Conservation (phyloP, 768 basidiomycete genomes). For the Psilocybe cyanescens region DNA sequence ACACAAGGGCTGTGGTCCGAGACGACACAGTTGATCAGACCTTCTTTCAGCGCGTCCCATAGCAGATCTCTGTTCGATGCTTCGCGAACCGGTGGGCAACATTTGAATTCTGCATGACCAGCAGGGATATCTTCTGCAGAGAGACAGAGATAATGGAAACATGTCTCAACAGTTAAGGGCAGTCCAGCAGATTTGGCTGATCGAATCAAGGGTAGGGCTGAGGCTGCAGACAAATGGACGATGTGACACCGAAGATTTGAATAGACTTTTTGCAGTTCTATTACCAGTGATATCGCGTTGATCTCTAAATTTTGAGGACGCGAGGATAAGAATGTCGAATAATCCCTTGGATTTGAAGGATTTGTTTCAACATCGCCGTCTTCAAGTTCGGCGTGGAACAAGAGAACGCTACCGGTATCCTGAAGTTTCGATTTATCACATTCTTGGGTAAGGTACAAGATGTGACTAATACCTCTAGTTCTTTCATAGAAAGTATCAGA, state of each 20-base stretch:
- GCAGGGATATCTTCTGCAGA: slow-evolving; percentile 72
- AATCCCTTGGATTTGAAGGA: slow-evolving; percentile 50
- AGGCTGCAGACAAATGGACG: slow-evolving; percentile 90
- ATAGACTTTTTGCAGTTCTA: slow-evolving; percentile 59
- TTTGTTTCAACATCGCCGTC: slow-evolving; percentile 11
- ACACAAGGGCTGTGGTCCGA: slow-evolving; percentile 97
- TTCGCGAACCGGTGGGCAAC: slow-evolving; percentile 91
- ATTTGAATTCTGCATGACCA: slow-evolving; percentile 89
- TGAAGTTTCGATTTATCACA: slow-evolving; percentile 31
- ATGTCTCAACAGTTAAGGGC: slow-evolving; percentile 92
- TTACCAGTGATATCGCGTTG: slow-evolving; percentile 81
- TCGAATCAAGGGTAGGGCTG: slow-evolving; percentile 77
- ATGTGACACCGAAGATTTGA: slow-evolving; percentile 86
- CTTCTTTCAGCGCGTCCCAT: slow-evolving; percentile 83
- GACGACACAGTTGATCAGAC: slow-evolving; percentile 89
- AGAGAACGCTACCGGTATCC: slow-evolving; percentile 70
- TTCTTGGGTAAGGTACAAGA: slow-evolving; percentile 1
- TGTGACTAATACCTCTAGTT: slow-evolving; percentile 61
- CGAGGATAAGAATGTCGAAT: slow-evolving; percentile 84
- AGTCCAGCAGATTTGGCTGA: slow-evolving; percentile 66
- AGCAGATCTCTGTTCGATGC: slow-evolving; percentile 71
- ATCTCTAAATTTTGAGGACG: slow-evolving; percentile 82
- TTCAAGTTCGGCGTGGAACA: slow-evolving; percentile 94
- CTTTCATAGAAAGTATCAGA: slow-evolving; percentile 68
- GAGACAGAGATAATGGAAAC: slow-evolving; percentile 94